Percentiles rank a stretch among this genome's conserved stretches.
Conservation (phyloP, 257 asterid species). For the Fraxinus anomala region DNA sequence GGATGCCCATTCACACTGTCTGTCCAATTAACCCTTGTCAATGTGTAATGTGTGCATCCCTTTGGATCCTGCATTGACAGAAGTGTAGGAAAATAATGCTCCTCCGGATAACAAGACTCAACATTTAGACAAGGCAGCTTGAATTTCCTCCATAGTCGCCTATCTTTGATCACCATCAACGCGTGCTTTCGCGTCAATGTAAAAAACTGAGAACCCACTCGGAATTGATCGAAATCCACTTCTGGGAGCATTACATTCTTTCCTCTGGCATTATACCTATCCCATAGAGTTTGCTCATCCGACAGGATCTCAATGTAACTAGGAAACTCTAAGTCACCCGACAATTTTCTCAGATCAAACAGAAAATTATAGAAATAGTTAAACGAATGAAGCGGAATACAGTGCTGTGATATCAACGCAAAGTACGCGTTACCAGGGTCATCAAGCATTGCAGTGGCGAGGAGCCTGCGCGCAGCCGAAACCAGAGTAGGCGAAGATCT, state of each 20-base stretch:
- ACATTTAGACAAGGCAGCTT: conserved; percentile 72
- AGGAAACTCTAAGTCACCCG: conserved; percentile 46
- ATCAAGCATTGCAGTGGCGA: conserved; percentile 69
- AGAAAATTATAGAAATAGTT: conserved; percentile 55
- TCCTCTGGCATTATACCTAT: conserved; percentile 80
- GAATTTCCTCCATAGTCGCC: conserved; percentile 81
- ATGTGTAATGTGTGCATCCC: conserved; percentile 57
- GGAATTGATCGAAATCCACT: conserved; percentile 62
- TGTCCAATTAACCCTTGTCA: conserved; percentile 93
- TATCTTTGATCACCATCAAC: conserved; percentile 73
- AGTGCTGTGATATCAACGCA: conserved; percentile 61
- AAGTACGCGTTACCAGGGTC: conserved; percentile 67
- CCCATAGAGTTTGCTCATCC: conserved; percentile 47
- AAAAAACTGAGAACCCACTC: conserved; percentile 84
- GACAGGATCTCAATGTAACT: conserved; percentile 72
- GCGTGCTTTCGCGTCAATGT: conserved; percentile 67
- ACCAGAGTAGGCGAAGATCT: conserved; percentile 82
- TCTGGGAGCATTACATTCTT: conserved; percentile 73
- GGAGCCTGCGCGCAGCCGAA: conserved; percentile 70
- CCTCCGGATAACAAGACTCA: conserved; percentile 87
- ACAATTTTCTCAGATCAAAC: conserved; percentile 57
- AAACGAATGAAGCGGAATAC: conserved; percentile 70
- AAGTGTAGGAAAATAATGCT: conserved; percentile 89
- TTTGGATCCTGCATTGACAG: conserved; percentile 74
- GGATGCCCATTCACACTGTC: conserved; percentile 80